These are phyloP conservation scores for Fusarium chlamydosporum DNA, from an alignment of 2,329 filamentous ascomycete genomes.

Conservation along the genomic window DNA sequence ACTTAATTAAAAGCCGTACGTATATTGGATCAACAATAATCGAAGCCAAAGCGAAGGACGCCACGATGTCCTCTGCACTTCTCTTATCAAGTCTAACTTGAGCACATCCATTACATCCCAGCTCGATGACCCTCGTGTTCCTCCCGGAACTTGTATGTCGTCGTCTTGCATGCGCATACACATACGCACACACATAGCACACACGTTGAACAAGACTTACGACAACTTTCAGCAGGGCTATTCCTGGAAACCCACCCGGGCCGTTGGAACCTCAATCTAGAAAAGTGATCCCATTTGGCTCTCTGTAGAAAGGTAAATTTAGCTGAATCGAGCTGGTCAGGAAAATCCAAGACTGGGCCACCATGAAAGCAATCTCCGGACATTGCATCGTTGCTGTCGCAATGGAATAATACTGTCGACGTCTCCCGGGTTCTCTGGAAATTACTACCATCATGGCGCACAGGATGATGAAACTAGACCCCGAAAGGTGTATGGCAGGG, in stretches of 20 bases:
- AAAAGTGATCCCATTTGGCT: conserved; percentile 44
- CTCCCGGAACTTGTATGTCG: conserved; percentile 19
- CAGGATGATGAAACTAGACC: conserved; percentile 47
- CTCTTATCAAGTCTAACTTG: conserved; percentile 2
- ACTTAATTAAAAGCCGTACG: conserved; percentile 24
- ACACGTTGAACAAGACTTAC: conserved; percentile 33
- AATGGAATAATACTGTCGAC: conserved; percentile 40
- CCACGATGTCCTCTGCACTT: conserved; percentile 12
- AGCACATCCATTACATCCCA: conserved; percentile 16
- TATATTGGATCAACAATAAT: conserved; percentile 18
- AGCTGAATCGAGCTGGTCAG: conserved; percentile 33
- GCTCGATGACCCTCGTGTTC: conserved; percentile 37
- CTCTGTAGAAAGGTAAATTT: conserved; percentile 35
- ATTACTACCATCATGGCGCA: conserved; percentile 45
- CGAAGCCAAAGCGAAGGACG: conserved; percentile 11
- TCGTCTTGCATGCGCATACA: conserved; percentile 25
- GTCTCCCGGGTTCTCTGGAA: conserved; percentile 43
- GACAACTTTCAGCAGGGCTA: conserved; percentile 40
- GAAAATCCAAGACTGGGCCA: conserved; percentile 29
- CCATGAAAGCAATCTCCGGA: conserved; percentile 48
- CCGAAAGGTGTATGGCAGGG: conserved; percentile 35
- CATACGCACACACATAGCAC: conserved; percentile 11
- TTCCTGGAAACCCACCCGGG: conserved; percentile 45
- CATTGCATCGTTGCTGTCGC: conserved; percentile 46
- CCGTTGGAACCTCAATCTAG: conserved; percentile 45